Base-by-base conservation (phyloP, 768 basidiomycete species). In the Lactarius evosmus region DNA sequence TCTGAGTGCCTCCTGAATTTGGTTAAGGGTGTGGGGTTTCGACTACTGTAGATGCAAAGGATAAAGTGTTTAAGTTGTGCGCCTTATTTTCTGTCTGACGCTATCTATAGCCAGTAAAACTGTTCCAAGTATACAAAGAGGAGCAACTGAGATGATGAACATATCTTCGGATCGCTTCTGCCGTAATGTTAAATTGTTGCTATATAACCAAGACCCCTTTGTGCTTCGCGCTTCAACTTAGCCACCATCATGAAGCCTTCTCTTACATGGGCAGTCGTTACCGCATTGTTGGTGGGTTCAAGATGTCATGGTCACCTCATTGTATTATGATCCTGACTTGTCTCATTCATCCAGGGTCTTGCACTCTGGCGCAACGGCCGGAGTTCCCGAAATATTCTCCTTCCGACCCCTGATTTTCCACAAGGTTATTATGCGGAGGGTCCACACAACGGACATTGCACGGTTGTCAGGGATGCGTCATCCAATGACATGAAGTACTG, bases 391-490 rank as follows among this genome's bases (percentile, higher is more conserved):
- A 66, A 44, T 34, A 33, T 67, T 27, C 63, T 65, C n/a, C 8
- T 65, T 11, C 64, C 66, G 19, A 67, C 64, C 27, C 63, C 55
- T 58, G 66, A 66, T 40, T 33, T 67, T 32, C 66, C 66, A 25
- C 33, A 29, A 25, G 66, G 59, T 34, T 67, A 66, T 22, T 67
- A 84, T 64, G 74, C 75, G 5, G 76, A 75, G 5, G 86, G 85
- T 0, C 70, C 85, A 69, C 82, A 78, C 63, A 67, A 73, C 29
- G 71, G 75, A 0, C 77, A 82, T 50, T 88, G 86, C 70, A 68
- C 72, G 22, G 69, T 77, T 17, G 64, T 84, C 56, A 70, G 69
- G 11, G 76, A 79, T 49, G 54, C 63, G 17, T 71, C 70, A 3
- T 60, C 72, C 32, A 72, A 73, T 8, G 61, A 66, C 14, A 72